Percentiles rank a stretch among this genome's conserved stretches.
Conservation (phyloP, 768 basidiomycete genomes). For the Porphyrellus cyaneotinctus region DNA sequence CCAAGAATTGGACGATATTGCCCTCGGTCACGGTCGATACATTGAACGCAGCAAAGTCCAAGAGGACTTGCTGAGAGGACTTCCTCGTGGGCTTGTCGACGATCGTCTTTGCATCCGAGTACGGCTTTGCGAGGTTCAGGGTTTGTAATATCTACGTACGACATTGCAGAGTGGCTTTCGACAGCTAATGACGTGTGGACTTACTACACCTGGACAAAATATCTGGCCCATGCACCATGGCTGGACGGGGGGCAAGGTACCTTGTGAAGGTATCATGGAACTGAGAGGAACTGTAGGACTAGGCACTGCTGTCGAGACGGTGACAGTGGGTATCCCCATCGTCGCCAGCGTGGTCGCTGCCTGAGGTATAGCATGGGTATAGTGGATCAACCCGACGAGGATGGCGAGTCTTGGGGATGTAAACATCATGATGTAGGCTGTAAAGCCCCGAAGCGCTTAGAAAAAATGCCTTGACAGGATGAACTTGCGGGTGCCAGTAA, state of each 20-base stretch:
- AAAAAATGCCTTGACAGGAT: background rate
- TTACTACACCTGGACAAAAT: conserved; percentile 74
- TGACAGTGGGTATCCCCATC: conserved; percentile 32
- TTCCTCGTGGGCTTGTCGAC: conserved; percentile 85
- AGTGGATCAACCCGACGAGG: conserved; percentile 13
- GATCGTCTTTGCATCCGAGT: conserved; percentile 81
- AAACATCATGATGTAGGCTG: conserved; percentile 30
- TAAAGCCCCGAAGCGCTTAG: background rate
- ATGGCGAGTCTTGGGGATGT: conserved; percentile 11
- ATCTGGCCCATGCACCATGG: conserved; percentile 74
- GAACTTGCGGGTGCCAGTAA: background rate
- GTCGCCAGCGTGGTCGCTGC: conserved; percentile 11
- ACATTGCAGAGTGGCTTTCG: background rate
- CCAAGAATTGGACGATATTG: conserved; percentile 62
- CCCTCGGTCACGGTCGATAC: conserved; percentile 52
- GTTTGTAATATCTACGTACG: conserved; percentile 74
- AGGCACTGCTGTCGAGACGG: conserved; percentile 59
- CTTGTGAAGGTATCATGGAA: conserved; percentile 60
- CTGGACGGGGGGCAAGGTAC: conserved; percentile 60
- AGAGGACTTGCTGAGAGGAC: conserved; percentile 58
- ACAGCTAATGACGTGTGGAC: conserved; percentile 15
- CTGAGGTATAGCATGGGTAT: conserved; percentile 17
- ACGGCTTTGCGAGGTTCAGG: conserved; percentile 73
- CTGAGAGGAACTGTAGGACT: conserved; percentile 55
- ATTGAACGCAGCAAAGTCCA: conserved; percentile 52